Conservation (phyloP, 257 asterid species). For the Cynanchum wilfordii region DNA sequence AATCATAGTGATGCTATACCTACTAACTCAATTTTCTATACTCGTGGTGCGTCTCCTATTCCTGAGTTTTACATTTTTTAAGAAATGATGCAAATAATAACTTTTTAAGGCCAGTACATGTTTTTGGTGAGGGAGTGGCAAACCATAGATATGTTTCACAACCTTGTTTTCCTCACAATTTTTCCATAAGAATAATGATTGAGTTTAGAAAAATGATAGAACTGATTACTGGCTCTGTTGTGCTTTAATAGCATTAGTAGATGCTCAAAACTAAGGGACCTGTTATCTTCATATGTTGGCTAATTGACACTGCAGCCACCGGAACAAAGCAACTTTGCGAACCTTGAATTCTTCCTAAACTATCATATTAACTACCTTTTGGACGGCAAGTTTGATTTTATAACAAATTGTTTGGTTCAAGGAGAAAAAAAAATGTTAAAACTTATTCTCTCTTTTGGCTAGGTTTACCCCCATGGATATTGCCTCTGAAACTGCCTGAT, state of each 20-base stretch:
- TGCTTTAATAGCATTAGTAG: not conserved
- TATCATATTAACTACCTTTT: not conserved
- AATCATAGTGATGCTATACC: constrained; percentile 37
- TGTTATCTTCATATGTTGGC: not conserved
- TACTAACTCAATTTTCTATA: constrained; percentile 52
- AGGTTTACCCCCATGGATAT: constrained; percentile 79
- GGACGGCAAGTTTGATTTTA: not conserved
- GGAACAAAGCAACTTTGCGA: not conserved
- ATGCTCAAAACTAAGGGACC: not conserved
- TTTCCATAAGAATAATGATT: not conserved
- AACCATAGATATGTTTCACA: not conserved
- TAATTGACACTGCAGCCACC: not conserved
- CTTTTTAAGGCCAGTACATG: not conserved
- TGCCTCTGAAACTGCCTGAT: constrained; percentile 64
- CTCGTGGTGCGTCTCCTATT: constrained; percentile 44
- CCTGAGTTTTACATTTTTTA: not conserved
- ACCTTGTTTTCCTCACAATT: not conserved
- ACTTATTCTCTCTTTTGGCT: constrained; percentile 9
- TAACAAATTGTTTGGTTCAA: not conserved
- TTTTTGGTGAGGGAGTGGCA: not conserved
- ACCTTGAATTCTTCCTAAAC: not conserved
- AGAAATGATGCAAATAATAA: not conserved
- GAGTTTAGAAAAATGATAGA: not conserved
- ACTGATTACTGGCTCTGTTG: no score
- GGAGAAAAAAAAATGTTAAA: not conserved